phyloP scores from a whole-genome alignment of 805 yeast genomes.

The Kluyveromyces aestuarii region DNA sequence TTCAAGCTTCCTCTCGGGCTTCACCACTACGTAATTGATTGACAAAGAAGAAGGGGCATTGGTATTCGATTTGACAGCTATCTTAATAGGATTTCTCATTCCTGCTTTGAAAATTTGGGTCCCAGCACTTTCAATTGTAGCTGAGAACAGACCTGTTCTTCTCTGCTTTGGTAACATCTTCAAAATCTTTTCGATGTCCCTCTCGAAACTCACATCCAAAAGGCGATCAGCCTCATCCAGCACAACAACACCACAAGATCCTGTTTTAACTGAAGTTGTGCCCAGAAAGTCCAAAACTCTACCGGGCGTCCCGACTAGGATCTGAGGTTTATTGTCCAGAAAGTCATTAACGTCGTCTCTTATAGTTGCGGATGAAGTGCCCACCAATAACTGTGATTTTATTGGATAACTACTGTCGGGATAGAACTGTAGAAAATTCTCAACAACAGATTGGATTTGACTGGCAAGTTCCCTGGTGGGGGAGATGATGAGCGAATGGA shows the following conservation, averaged over 20 bases:
- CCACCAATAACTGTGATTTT: constrained; percentile 50
- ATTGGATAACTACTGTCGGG: constrained; percentile 39
- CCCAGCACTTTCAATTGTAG: constrained; percentile 82
- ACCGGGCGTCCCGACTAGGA: constrained; percentile 90
- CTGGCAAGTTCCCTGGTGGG: constrained; percentile 59
- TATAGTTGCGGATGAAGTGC: constrained; percentile 43
- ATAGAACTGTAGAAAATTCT: constrained; percentile 45
- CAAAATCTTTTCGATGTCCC: constrained; percentile 60
- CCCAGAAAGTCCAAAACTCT: constrained; percentile 66
- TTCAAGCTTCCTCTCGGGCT: constrained; percentile 55
- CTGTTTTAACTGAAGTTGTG: constrained; percentile 46
- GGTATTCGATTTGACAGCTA: constrained; percentile 57
- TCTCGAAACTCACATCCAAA: constrained; percentile 65
- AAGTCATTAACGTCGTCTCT: constrained; percentile 65
- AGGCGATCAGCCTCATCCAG: constrained; percentile 92
- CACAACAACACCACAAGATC: constrained; percentile 61
- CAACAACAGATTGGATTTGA: constrained; percentile 63
- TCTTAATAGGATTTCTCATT: constrained; percentile 84
- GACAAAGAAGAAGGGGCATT: constrained; percentile 55
- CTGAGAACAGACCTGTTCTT: constrained; percentile 89
- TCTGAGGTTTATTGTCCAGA: constrained; percentile 49
- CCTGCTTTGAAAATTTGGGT: constrained; percentile 76
- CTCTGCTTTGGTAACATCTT: constrained; percentile 77
- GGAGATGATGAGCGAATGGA: constrained; percentile 63
- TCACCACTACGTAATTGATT: constrained; percentile 49